A percentile compares a stretch with the other conserved stretches of the same genome.
Conservation (phyloP, 108 stramenopile species). For the Fistulifera solaris region DNA sequence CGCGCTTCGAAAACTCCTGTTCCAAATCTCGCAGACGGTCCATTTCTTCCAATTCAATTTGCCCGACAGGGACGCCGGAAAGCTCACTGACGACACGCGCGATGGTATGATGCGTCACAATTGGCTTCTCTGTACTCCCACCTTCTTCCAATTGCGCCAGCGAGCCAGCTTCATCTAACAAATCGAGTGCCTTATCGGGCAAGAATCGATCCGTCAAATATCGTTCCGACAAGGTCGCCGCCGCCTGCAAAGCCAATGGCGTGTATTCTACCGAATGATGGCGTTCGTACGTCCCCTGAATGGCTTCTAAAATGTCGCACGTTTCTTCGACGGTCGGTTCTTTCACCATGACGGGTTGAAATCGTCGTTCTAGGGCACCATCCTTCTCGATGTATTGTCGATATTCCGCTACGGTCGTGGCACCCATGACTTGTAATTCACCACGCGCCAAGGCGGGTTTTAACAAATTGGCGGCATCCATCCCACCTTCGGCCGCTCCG, state of each 20-base stretch:
- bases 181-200: slow-evolving; percentile 82
- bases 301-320: slow-evolving; percentile 60
- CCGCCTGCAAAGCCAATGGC: slow-evolving; percentile 43
- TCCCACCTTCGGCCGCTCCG: slow-evolving; percentile 78
- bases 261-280: slow-evolving; percentile 70
- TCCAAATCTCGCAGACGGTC: slow-evolving; percentile 79
- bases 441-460: slow-evolving; percentile 86
- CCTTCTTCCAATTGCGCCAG: slow-evolving; percentile 63
- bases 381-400: slow-evolving; percentile 90
- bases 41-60: slow-evolving; percentile 68
- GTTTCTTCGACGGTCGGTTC: slow-evolving; percentile 78
- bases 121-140: slow-evolving; percentile 16
- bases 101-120: slow-evolving; percentile 62
- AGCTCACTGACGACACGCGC: slow-evolving; percentile 54
- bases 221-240: slow-evolving; percentile 61
- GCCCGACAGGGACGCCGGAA: slow-evolving; percentile 66
- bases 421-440: slow-evolving; percentile 79
- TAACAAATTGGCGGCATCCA: slow-evolving; percentile 88
- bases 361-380: slow-evolving; percentile 79
- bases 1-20: slow-evolving; percentile 46
- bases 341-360: slow-evolving; percentile 79
- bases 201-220: slow-evolving; percentile 78
- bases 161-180: slow-evolving; percentile 96
- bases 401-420: slow-evolving; percentile 87
- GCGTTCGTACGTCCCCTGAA: slow-evolving; percentile 56